Conservation (phyloP, 495 filamentous ascomycete species). For the Xylaria bambusicola region DNA sequence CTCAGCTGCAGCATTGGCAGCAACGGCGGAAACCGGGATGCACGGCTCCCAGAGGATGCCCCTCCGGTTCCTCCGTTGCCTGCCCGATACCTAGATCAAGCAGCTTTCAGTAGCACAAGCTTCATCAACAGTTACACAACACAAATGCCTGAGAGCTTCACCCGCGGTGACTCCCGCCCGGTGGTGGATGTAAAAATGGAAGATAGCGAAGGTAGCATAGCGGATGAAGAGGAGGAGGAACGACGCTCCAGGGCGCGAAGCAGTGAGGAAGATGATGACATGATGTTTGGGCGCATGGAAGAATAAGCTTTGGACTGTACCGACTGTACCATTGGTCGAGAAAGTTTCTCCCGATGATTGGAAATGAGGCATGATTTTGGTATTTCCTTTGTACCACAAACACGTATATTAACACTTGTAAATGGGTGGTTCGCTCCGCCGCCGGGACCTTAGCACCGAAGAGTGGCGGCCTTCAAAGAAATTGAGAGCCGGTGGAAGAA, state of each 20-base stretch:
- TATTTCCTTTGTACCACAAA: constrained; percentile 48
- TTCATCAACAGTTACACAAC: constrained; percentile 56
- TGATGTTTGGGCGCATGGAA: constrained; percentile 93
- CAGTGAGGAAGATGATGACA: constrained; percentile 90
- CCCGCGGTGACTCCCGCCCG: constrained; percentile 46
- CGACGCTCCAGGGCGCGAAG: constrained; percentile 61
- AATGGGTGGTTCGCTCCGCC: constrained; percentile 55
- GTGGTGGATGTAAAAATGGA: constrained; percentile 67
- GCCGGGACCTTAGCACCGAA: constrained; percentile 59
- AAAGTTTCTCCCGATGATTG: constrained; percentile 20
- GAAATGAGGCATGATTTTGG: constrained; percentile 31
- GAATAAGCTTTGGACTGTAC: constrained; percentile 61
- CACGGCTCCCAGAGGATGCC: constrained; percentile 70
- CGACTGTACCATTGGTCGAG: constrained; percentile 19
- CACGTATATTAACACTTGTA: constrained; percentile 46
- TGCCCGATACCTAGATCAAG: constrained; percentile 62
- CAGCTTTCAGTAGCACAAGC: constrained; percentile 46
- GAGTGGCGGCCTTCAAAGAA: constrained; percentile 47
- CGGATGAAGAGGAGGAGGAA: constrained; percentile 80
- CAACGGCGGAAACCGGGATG: constrained; percentile 61
- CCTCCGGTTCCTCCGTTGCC: constrained; percentile 87
- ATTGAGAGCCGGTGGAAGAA: constrained; percentile 25
- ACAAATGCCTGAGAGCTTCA: constrained; percentile 52
- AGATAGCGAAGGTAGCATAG: constrained; percentile 62
- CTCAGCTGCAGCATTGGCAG: constrained; percentile 89